Conservation (phyloP, 164 flowering plant genomes). For the Buxus sempervirens region DNA sequence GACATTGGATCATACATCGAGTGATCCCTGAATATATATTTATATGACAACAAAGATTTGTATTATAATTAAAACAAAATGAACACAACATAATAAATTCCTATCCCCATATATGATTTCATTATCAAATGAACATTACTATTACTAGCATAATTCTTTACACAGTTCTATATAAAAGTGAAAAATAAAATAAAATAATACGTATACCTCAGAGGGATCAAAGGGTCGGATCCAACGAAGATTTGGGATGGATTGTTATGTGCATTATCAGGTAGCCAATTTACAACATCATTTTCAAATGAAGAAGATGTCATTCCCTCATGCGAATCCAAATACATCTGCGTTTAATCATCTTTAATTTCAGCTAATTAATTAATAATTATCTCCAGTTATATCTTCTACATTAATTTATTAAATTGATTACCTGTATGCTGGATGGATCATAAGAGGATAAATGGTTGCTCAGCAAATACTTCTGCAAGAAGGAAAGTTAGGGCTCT, state of each 20-base stretch:
- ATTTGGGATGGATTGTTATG: constrained; percentile 20
- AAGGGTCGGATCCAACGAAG: constrained; percentile 27
- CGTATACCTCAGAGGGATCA: constrained; percentile 28
- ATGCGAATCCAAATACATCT: constrained; percentile 41
- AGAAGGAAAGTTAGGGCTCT: not conserved
- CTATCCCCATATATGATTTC: no score
- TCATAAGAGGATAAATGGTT: constrained; percentile 37
- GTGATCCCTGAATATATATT: constrained; percentile 26
- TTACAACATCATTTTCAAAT: constrained; percentile 27
- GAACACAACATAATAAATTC: no score
- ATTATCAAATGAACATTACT: no score
- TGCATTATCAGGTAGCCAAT: constrained; percentile 35
- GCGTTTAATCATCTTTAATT: constrained; percentile 10
- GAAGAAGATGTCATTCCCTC: constrained; percentile 31
- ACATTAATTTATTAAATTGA: no score
- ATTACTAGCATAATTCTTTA: no score
- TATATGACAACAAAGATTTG: not conserved
- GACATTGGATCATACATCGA: constrained; percentile 26
- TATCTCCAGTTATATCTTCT: no score
- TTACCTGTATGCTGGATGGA: constrained; percentile 42
- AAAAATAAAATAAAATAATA: no score
- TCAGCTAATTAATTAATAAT: not conserved
- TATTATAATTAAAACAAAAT: no score
- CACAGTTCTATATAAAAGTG: no score
- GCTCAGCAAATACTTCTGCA: constrained; percentile 39